Evolutionary conservation across 495 filamentous ascomycete genomes (phyloP).

Genomic region (Aspergillus olivimuriae): DNA sequence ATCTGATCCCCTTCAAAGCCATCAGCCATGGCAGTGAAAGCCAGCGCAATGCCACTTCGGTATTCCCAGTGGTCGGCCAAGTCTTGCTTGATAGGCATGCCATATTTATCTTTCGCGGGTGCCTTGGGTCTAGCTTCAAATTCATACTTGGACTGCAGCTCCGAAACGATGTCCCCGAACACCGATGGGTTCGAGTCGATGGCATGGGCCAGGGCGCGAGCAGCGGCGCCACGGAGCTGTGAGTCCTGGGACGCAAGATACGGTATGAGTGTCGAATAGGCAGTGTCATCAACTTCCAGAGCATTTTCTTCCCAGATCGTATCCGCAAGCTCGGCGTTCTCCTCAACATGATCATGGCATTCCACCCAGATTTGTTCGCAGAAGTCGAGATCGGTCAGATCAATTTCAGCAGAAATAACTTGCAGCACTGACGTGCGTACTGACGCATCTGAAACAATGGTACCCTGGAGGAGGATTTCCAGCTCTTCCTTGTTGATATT

Average conservation of each 20-base stretch:
- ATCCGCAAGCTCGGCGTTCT: conserved; percentile 75
- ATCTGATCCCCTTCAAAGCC: conserved; percentile 62
- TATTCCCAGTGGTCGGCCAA: conserved; percentile 83
- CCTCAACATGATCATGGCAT: conserved; percentile 82
- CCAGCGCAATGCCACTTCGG: conserved; percentile 78
- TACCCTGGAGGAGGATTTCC: conserved; percentile 60
- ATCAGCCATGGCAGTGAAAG: conserved; percentile 72
- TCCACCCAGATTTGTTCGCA: conserved; percentile 90
- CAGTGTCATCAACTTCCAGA: conserved; percentile 61
- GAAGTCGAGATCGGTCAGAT: conserved; percentile 77
- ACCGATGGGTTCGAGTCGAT: conserved; percentile 50
- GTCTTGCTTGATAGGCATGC: conserved; percentile 84
- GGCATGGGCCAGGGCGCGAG: conserved; percentile 70
- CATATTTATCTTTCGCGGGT: conserved; percentile 81
- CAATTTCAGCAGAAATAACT: conserved; percentile 81
- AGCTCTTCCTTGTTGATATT: conserved; percentile 69
- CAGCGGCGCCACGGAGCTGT: conserved; percentile 77
- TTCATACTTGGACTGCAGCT: conserved; percentile 61
- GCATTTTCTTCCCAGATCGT: conserved; percentile 94
- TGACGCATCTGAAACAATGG: conserved; percentile 67
- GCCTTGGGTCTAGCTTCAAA: conserved; percentile 73
- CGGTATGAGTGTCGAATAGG: conserved; percentile 59
- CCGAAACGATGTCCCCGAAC: conserved; percentile 52
- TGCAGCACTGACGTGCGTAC: conserved; percentile 88
- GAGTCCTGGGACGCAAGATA: conserved; percentile 73